A percentile compares a stretch with the other conserved stretches of the same genome.
Evolutionary conservation across 2,329 filamentous ascomycete genomes (phyloP).

Genomic region (Didymella keratinophila): DNA sequence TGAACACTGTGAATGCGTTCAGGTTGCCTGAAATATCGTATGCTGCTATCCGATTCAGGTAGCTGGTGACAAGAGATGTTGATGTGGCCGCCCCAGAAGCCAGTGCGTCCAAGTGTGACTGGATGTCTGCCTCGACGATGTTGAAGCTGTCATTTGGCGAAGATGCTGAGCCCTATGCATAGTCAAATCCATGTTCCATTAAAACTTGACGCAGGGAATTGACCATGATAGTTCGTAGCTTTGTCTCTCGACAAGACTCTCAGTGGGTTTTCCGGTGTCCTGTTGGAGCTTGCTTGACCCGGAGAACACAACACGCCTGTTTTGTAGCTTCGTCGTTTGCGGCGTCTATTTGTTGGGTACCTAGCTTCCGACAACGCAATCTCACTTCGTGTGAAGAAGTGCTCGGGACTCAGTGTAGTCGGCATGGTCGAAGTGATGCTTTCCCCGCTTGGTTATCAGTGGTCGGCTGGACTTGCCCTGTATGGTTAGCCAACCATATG

Average conservation of each 20-base stretch:
- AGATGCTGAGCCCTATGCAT: neutral
- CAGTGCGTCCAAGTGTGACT: constrained; percentile 56
- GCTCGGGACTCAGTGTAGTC: constrained; percentile 1
- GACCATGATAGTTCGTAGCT: constrained; percentile 9
- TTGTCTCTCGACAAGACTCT: neutral
- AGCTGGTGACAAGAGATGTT: constrained; percentile 56
- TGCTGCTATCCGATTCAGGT: constrained; percentile 57
- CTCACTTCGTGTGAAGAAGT: neutral
- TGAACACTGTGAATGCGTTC: constrained; percentile 61
- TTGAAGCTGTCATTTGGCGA: constrained; percentile 22
- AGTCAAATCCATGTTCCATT: neutral
- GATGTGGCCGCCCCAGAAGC: constrained; percentile 51
- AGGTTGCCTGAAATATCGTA: constrained; percentile 57
- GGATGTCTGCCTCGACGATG: constrained; percentile 59
- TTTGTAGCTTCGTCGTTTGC: constrained; percentile 3
- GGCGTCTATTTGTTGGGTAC: neutral
- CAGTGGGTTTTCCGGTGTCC: neutral
- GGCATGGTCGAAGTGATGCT: constrained; percentile 4
- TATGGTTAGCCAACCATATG: constrained; percentile 20
- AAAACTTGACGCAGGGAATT: neutral
- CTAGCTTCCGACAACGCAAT: neutral
- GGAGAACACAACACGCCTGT: neutral
- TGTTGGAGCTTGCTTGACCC: neutral
- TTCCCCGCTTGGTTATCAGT: constrained; percentile 17
- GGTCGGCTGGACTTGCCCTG: constrained; percentile 28